These are phyloP conservation scores for Hippophae tibetana DNA, from an alignment of 306 rosid species.

Conservation along the genomic window DNA sequence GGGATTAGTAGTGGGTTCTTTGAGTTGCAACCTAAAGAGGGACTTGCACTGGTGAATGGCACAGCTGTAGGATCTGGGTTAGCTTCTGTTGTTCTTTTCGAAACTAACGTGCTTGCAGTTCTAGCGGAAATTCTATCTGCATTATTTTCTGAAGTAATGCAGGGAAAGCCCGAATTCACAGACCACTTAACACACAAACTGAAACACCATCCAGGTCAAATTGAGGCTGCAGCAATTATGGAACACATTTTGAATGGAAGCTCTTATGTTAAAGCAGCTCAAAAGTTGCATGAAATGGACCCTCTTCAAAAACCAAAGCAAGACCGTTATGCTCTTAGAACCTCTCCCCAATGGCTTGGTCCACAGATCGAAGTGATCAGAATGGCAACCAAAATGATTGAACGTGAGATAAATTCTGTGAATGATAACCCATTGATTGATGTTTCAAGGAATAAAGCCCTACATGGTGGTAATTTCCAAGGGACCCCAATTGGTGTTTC, in stretches of 20 bases:
- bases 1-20: constrained; percentile 55
- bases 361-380: constrained; percentile 86
- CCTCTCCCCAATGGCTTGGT: constrained; percentile 95
- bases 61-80: constrained; percentile 92
- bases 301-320: constrained; percentile 94
- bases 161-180: constrained; percentile 78
- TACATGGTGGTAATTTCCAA: constrained; percentile 89
- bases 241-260: constrained; percentile 88
- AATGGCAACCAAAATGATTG: constrained; percentile 71
- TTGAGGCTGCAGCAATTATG: constrained; percentile 96
- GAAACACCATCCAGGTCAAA: constrained; percentile 96
- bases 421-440: constrained; percentile 89
- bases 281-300: constrained; percentile 54
- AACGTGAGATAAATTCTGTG: constrained; percentile 85
- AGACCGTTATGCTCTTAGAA: constrained; percentile 81
- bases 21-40: constrained; percentile 87
- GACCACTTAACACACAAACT: constrained; percentile 80
- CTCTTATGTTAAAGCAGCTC: constrained; percentile 57
- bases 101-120: constrained; percentile 52
- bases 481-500: constrained; percentile 96
- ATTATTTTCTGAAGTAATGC: constrained; percentile 82
- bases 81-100: constrained; percentile 73
- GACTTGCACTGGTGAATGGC: constrained; percentile 80
- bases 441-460: constrained; percentile 78
- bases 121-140: constrained; percentile 62